These are phyloP conservation scores for Leccinum solheimii DNA, from an alignment of 1,284 basidiomycete species.

Conservation along the genomic window DNA sequence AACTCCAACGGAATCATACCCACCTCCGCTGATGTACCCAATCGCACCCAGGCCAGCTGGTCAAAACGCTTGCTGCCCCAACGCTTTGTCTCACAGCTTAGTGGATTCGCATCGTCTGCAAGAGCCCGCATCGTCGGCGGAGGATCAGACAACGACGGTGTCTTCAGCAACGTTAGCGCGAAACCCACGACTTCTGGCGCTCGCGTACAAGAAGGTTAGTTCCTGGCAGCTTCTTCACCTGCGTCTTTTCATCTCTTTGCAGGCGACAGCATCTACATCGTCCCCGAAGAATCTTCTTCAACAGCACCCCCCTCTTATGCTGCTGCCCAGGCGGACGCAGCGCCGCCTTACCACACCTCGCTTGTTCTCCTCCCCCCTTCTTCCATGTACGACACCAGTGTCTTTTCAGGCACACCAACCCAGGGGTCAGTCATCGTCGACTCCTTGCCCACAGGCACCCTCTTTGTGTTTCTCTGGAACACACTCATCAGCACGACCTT, in stretches of 20 bases:
- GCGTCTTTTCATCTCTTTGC: background rate
- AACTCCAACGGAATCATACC: slow-evolving; percentile 84
- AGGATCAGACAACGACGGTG: slow-evolving; percentile 85
- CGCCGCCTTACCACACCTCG: slow-evolving; percentile 98
- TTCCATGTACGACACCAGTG: slow-evolving; percentile 40
- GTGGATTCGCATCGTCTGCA: slow-evolving; percentile 37
- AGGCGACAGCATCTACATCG: slow-evolving; percentile 74
- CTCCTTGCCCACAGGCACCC: slow-evolving; percentile 70
- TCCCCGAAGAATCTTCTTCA: slow-evolving; percentile 78
- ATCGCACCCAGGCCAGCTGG: slow-evolving; percentile 36
- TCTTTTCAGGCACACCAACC: slow-evolving; percentile 35
- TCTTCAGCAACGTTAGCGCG: slow-evolving; percentile 95
- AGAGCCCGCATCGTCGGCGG: slow-evolving; percentile 53
- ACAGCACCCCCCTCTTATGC: slow-evolving; percentile 90
- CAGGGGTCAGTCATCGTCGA: slow-evolving; percentile 76
- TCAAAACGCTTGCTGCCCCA: slow-evolving; percentile 66
- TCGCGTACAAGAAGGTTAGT: slow-evolving; percentile 63
- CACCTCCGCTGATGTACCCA: slow-evolving; percentile 41
- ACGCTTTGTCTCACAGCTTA: slow-evolving; percentile 46
- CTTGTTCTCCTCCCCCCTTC: slow-evolving; percentile 82
- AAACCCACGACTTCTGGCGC: slow-evolving; percentile 68
- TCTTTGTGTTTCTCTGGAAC: slow-evolving; percentile 92
- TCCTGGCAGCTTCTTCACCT: background rate
- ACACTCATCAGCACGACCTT: slow-evolving; percentile 93
- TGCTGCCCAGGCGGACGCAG: slow-evolving; percentile 88